Base-by-base conservation (phyloP, 2,329 filamentous ascomycete species). In the Hymenoscyphus scutula region DNA sequence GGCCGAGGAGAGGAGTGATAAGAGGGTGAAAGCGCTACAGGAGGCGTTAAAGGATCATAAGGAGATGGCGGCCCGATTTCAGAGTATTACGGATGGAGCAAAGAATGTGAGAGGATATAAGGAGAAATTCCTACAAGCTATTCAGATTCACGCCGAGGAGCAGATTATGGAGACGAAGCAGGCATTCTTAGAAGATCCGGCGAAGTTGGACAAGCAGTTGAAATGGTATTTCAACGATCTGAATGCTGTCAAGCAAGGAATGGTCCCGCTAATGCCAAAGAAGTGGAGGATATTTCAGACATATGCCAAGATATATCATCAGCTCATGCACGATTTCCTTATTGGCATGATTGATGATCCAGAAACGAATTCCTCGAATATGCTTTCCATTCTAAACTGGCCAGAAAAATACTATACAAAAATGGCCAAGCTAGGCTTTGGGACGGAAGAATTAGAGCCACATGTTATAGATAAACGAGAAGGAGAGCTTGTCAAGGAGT, bases 141-240 rank as follows among this genome's bases (percentile, higher is more conserved):
- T 91, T 62, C 81, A 88, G 70, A 77, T 84, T 29, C 83, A 86
- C 62, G 87, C 85, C 2, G 79, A 84, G 61, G 79, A 78, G 15
- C 84, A 89, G 67, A 86, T 91, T 65, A 81, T 83, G 19, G 78
- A 80, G 38, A 81, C 85, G 30, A 84, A 84, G 59, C 80, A 88
- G 60, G 84, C 87, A 55, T 98, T 99, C 75, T 78, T 94, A 59
- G 89, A 89, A 41, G 92, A 98, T 72, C 91, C 95, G 0, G 84
- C 88, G 57, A 87, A 85, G 71, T 81, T 99, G 55, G 91, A 96
- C 67, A 97, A 97, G 80, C 87, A 85, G 68, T 86, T 97, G 77
- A 90, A 90, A 72, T 99, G 95, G 95, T 99, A 88, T 77, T 99
- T 98, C 80, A 97, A 98, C 78, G 94, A 99, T 75, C 84, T 99